Conservation (phyloP, 768 basidiomycete genomes). For the Boletus tylopilopsis region DNA sequence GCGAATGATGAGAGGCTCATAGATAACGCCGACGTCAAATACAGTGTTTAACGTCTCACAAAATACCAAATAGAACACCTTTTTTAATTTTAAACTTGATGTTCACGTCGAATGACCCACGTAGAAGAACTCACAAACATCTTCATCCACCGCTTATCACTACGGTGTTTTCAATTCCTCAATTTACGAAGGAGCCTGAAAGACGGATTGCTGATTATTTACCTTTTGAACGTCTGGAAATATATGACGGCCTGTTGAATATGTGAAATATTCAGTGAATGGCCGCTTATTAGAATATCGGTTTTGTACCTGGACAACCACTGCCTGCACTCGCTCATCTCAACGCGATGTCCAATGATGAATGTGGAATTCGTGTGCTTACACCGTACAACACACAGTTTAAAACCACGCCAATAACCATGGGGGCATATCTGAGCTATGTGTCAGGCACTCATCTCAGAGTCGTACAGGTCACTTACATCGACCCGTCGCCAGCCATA, state of each 20-base stretch:
- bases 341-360: neutral
- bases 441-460: too few species aligned
- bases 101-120: neutral
- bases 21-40: neutral
- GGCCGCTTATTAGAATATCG: neutral
- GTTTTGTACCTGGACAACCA: neutral
- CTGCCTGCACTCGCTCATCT: neutral
- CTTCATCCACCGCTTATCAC: neutral
- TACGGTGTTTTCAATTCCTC: neutral
- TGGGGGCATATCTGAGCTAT: neutral
- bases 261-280: neutral
- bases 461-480: too few species aligned
- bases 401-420: neutral
- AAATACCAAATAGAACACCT: neutral
- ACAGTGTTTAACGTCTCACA: neutral
- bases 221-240: neutral
- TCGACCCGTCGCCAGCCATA: too few species aligned
- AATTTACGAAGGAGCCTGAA: too few species aligned
- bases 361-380: neutral
- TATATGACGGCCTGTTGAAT: neutral
- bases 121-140: neutral
- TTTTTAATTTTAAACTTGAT: neutral
- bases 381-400: neutral
- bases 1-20: neutral
- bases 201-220: neutral